Conservation (phyloP, 768 basidiomycete species). For the Mycena chlorophos region DNA sequence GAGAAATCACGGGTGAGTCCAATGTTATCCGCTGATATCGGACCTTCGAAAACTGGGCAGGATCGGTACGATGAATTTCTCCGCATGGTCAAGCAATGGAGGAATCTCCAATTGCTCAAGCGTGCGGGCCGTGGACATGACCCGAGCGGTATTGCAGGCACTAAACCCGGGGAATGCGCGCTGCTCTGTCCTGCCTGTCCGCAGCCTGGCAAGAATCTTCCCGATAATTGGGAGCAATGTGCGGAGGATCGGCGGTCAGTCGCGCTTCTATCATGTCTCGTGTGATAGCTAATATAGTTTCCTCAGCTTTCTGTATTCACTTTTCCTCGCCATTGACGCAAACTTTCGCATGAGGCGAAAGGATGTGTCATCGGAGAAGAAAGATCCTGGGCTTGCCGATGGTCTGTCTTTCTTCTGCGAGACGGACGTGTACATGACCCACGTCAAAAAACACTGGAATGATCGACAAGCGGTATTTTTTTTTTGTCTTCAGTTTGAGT, state of each 20-base stretch:
- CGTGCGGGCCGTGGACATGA: slow-evolving; percentile 23
- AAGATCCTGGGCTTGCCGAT: slow-evolving; percentile 17
- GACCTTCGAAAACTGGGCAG: slow-evolving; percentile 9
- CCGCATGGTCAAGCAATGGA: slow-evolving; percentile 22
- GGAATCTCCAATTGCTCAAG: slow-evolving; percentile 23
- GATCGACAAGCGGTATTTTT: not conserved
- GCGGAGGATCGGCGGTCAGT: slow-evolving; percentile 6
- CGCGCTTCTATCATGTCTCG: not conserved
- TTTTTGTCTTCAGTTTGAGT: not conserved
- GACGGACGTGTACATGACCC: slow-evolving; percentile 7
- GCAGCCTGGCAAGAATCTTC: slow-evolving; percentile 29
- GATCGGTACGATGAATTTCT: slow-evolving; percentile 24
- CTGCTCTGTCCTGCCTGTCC: slow-evolving; percentile 32
- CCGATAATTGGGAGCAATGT: slow-evolving; percentile 21
- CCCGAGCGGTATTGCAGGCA: slow-evolving; percentile 15
- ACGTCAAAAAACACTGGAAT: slow-evolving; percentile 9
- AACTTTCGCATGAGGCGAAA: slow-evolving; percentile 26
- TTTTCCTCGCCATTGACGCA: slow-evolving; percentile 25
- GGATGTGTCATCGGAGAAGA: slow-evolving; percentile 18
- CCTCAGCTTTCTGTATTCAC: slow-evolving; percentile 19
- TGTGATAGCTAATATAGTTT: not conserved
- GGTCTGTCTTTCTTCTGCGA: slow-evolving; percentile 21
- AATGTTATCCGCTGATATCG: not conserved
- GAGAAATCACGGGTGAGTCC: slow-evolving; percentile 1
- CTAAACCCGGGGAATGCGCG: slow-evolving; percentile 23